Evolutionary conservation across 2,329 filamentous ascomycete species (phyloP).

Genomic region (Biscogniauxia mediterranea): DNA sequence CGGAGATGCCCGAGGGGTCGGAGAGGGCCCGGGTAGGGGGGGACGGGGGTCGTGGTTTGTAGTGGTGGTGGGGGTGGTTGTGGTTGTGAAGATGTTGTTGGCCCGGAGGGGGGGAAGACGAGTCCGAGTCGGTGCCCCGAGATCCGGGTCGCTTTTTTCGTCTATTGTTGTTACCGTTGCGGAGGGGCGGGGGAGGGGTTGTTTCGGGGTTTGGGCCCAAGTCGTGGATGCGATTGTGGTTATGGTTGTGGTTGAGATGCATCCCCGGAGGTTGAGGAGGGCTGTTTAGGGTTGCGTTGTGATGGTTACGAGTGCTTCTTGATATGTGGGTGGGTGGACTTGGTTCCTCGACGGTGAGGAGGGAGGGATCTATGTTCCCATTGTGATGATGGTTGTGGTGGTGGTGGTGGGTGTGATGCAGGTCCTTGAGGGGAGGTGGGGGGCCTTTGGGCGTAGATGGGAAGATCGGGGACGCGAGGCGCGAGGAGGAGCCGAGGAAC

Average conservation of each 20-base stretch:
- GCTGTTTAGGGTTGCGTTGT: constrained; percentile 1
- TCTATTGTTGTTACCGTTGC: not conserved
- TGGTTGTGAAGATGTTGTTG: not conserved
- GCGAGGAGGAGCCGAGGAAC: constrained; percentile 22
- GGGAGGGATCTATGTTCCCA: constrained; percentile 1
- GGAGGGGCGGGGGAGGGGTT: not conserved
- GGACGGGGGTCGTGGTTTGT: constrained; percentile 11
- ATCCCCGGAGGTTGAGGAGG: constrained; percentile 1
- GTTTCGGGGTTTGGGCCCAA: constrained; percentile 17
- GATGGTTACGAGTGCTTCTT: not conserved
- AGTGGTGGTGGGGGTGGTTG: not conserved
- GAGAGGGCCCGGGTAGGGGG: constrained; percentile 23
- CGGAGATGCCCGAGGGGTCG: constrained; percentile 15
- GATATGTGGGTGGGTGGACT: constrained; percentile 12
- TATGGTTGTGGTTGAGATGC: not conserved
- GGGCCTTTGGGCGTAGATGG: constrained; percentile 26
- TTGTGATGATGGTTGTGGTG: constrained; percentile 6
- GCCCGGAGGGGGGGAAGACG: not conserved
- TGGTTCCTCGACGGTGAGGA: constrained; percentile 17
- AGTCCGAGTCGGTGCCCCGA: constrained; percentile 10
- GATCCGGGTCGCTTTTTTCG: constrained; percentile 5
- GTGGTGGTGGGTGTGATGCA: not conserved
- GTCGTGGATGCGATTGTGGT: constrained; percentile 4
- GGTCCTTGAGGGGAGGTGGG: not conserved
- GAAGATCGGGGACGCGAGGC: constrained; percentile 27